Base-by-base conservation (phyloP, 192 early-diverging fungal genomes). In the Gryganskiella cystojenkinii region DNA sequence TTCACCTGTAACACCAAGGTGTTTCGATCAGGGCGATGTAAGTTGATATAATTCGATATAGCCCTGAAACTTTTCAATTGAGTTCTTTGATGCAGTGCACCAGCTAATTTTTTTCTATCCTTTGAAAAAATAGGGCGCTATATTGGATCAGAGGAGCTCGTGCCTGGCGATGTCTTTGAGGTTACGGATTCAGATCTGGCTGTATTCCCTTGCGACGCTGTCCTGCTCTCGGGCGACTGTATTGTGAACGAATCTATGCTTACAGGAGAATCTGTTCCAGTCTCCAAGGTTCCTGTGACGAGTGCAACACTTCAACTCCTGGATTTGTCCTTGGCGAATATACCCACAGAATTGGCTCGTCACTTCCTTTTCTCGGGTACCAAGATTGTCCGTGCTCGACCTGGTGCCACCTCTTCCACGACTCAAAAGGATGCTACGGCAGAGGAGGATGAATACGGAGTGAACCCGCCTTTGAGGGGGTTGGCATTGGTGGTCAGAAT, bases 201-300 rank as follows among this genome's bases (percentile, higher is more conserved):
- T 25, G 84, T 86, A 2, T 83, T 97, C 31, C 96, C 98, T 0
- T 99, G 96, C 79, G 98, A 99, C 69, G 94, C 95, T 3, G 83
- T 98, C 30, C 85, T 99, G 17, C 85, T 99, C 14, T 86, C 92
- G 27, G 98, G 98, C 40, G 95, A 95, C 71, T 98, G 96, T 68
- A 98, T 99, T 62, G 90, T 98, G 35, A 99, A 98, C 84, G 98
- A 99, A 82, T 93, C 88, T 71, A 97, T 99, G 96, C 86, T 99
- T 15, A 99, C 98, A 0, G 98, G 98, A 54, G 98, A 99, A 74
- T 95, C 93, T 43, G 85, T 98, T 3, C 96, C 96, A 0, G 95
- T 99, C 19, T 94, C 94, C 28, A 99, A 99, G 73, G 82, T 84
- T 2, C 92, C 96, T 0, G 90, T 96, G 15, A 86, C 84, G 4